Evolutionary conservation across 1,139 yeast species (phyloP).

Genomic region (Nakaseomyces glabratus): DNA sequence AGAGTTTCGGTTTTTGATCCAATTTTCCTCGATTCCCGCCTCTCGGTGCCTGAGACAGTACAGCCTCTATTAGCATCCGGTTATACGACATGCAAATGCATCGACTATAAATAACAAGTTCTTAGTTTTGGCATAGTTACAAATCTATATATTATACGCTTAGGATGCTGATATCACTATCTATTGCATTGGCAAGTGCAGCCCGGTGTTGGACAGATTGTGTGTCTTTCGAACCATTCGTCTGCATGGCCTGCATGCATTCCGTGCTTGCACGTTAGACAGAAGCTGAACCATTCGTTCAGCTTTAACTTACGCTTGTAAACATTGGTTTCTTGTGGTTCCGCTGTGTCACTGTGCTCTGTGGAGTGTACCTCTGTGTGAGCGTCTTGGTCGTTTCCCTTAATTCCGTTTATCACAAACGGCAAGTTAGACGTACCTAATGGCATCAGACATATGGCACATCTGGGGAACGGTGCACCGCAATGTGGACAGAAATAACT

Average conservation of each 20-base stretch:
- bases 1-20: no score
- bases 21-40: no score
- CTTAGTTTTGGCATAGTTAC: neutral
- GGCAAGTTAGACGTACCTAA: conserved; percentile 55
- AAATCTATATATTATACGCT: no score
- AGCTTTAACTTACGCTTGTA: conserved; percentile 17
- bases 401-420: conserved; percentile 29
- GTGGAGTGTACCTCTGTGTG: neutral
- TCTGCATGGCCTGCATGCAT: conserved; percentile 93
- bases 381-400: conserved; percentile 7
- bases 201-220: conserved; percentile 89
- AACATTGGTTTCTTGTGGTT: conserved; percentile 1
- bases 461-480: conserved; percentile 81
- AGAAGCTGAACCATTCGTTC: conserved; percentile 74
- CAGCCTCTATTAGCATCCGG: no score
- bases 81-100: no score
- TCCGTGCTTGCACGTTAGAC: conserved; percentile 86
- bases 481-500: conserved; percentile 66
- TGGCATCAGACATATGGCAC: conserved; percentile 79
- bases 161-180: conserved; percentile 11
- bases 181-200: conserved; percentile 70
- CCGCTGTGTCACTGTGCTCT: conserved; percentile 1
- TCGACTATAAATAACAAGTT: neutral
- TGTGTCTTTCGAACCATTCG: conserved; percentile 87
- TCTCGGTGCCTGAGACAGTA: no score